Evolutionary conservation across 106 monocot species (phyloP).

Genomic region (Dioscorea dumetorum): DNA sequence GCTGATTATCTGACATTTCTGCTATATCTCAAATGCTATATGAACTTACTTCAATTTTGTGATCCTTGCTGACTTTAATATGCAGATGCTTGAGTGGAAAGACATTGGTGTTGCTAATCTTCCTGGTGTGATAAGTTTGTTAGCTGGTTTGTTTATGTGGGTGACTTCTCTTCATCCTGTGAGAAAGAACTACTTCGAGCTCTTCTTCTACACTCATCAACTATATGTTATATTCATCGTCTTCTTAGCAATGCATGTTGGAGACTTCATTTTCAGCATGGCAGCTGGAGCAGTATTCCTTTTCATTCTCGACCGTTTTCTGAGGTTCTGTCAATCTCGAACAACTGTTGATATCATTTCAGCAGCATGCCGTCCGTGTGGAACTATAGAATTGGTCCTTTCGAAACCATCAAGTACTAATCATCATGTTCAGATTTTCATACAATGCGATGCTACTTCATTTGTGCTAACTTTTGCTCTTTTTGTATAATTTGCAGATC

Average conservation of each 20-base stretch:
- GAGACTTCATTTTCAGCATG: conserved; percentile 69
- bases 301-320: conserved; percentile 74
- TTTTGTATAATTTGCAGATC: conserved; percentile 26
- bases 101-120: conserved; percentile 65
- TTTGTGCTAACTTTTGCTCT: neutral
- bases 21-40: neutral
- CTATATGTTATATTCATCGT: conserved; percentile 75
- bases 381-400: conserved; percentile 71
- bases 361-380: conserved; percentile 76
- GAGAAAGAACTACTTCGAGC: conserved; percentile 58
- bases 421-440: neutral
- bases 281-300: conserved; percentile 69
- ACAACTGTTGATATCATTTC: conserved; percentile 60
- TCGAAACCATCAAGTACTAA: conserved; percentile 75
- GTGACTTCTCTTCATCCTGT: conserved; percentile 69
- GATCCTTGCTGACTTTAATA: too few species aligned
- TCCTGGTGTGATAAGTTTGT: conserved; percentile 74
- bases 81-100: conserved; percentile 67
- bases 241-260: conserved; percentile 85
- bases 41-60: neutral
- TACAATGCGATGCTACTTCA: neutral
- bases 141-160: conserved; percentile 84
- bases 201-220: conserved; percentile 95
- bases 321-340: conserved; percentile 82
- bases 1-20: too few species aligned